These are phyloP conservation scores for Dalbergia oliveri DNA, from an alignment of 306 rosid species.

Conservation along the genomic window DNA sequence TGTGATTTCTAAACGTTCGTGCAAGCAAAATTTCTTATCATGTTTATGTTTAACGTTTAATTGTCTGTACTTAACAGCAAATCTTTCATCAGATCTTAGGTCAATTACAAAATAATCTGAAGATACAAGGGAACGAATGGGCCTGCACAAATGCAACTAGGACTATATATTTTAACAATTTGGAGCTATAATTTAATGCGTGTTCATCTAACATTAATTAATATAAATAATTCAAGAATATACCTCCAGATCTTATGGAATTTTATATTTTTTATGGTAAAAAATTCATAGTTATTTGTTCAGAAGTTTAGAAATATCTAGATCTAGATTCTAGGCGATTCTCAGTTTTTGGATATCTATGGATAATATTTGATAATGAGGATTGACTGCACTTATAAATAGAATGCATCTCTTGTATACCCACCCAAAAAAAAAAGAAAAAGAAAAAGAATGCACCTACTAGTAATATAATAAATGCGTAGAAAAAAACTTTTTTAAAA, in stretches of 20 bases:
- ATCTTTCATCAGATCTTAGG: constrained; percentile 36
- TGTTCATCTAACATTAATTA: neutral
- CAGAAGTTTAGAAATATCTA: neutral
- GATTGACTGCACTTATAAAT: neutral
- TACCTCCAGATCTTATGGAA: constrained; percentile 16
- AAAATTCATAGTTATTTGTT: neutral
- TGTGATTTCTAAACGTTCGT: constrained; percentile 4
- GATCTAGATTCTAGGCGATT: constrained; percentile 11
- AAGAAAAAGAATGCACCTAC: too few species aligned
- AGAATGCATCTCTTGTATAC: neutral
- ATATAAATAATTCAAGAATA: neutral
- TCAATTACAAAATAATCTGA: neutral
- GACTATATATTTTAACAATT: constrained; percentile 14
- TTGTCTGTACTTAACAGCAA: neutral
- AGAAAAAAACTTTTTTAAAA: neutral
- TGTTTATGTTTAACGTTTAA: neutral
- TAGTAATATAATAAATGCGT: neutral
- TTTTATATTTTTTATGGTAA: neutral
- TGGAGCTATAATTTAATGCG: constrained; percentile 1
- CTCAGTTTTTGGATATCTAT: neutral
- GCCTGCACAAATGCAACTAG: constrained; percentile 20
- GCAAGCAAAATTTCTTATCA: neutral
- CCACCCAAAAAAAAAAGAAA: too few species aligned
- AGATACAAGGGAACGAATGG: neutral
- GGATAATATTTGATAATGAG: neutral